Evolutionary conservation across 2,329 filamentous ascomycete species (phyloP).

Genomic region (Beauveria bassiana): DNA sequence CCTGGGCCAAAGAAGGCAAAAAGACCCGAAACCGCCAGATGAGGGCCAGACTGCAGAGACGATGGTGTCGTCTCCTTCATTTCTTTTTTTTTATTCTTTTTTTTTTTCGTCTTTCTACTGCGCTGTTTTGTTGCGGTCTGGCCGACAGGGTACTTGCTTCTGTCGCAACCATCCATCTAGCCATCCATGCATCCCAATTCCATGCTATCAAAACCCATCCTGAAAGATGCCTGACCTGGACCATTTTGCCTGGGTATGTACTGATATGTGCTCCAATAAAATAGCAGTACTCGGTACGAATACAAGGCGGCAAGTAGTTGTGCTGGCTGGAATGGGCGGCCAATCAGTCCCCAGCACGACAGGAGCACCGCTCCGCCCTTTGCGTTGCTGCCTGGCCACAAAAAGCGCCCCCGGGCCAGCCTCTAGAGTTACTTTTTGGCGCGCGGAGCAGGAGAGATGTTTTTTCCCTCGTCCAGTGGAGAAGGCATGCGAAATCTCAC

Average conservation of each 20-base stretch:
- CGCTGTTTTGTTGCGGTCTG: no score
- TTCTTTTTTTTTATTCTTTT: background rate
- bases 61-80: background rate
- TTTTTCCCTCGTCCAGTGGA: background rate
- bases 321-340: conserved; percentile 18
- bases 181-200: background rate
- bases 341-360: conserved; percentile 27
- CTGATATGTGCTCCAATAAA: no score
- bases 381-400: no score
- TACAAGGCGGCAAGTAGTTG: background rate
- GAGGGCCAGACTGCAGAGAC: background rate
- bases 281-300: background rate
- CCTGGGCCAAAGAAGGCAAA: conserved; percentile 7
- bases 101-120: background rate
- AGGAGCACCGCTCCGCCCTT: conserved; percentile 17
- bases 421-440: background rate
- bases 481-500: conserved; percentile 8
- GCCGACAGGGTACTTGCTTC: background rate
- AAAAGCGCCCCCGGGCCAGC: background rate
- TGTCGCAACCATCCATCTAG: background rate
- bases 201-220: no score
- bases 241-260: no score
- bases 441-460: background rate
- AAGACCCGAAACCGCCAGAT: conserved; percentile 9
- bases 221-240: no score